Percentiles rank a stretch among this genome's conserved stretches.
Evolutionary conservation across 805 yeast species (phyloP).

Genomic region (Monosporozyma solicola): DNA sequence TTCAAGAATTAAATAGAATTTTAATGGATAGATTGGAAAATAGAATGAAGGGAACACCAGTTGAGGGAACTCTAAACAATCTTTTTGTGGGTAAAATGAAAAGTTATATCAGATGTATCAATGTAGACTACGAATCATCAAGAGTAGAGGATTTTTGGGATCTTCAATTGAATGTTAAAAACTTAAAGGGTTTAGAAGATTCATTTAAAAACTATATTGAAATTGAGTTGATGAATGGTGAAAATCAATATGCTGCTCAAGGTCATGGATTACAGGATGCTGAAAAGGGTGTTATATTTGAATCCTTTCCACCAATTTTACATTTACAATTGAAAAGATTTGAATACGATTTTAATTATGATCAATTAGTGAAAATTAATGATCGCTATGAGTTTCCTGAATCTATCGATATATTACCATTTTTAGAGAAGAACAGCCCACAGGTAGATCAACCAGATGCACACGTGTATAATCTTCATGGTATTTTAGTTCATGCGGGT

Average conservation of each 20-base stretch:
- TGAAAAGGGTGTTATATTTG: conserved; percentile 88
- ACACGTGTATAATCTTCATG: conserved; percentile 67
- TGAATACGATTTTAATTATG: conserved; percentile 87
- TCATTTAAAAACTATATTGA: conserved; percentile 84
- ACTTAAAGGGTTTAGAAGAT: conserved; percentile 58
- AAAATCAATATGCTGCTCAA: conserved; percentile 90
- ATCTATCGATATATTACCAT: conserved; percentile 70
- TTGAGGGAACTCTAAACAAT: conserved; percentile 65
- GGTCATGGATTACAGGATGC: conserved; percentile 91
- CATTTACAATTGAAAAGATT: conserved; percentile 91
- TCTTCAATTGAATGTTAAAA: conserved; percentile 87
- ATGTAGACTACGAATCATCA: conserved; percentile 88
- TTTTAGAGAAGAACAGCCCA: conserved; percentile 46
- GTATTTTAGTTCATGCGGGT: conserved; percentile 93
- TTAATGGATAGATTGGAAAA: conserved; percentile 89
- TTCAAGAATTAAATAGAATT: conserved; percentile 90
- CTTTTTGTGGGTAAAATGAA: conserved; percentile 96
- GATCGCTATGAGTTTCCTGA: conserved; percentile 88
- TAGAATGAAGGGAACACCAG: conserved; percentile 81
- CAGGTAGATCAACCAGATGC: conserved; percentile 18
- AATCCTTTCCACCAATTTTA: conserved; percentile 82
- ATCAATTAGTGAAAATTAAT: conserved; percentile 80
- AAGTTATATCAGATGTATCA: conserved; percentile 82
- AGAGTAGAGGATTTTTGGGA: conserved; percentile 97
- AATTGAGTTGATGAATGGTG: conserved; percentile 84